phyloP scores from a whole-genome alignment of 2,329 filamentous ascomycete species.

The Coleophoma cylindrospora region DNA sequence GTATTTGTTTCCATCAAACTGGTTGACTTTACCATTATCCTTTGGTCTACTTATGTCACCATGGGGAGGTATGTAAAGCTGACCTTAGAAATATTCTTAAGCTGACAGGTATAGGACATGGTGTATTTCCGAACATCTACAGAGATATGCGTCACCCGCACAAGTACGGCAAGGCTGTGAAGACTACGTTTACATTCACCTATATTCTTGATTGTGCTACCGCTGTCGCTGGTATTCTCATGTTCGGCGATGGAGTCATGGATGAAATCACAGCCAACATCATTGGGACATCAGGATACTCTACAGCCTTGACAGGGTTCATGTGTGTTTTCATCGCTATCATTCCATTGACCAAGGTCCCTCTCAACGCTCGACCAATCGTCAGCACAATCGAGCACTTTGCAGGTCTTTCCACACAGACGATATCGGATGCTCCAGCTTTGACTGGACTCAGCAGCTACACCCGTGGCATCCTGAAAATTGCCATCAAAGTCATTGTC shows the following conservation, averaged over 20 bases:
- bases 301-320: constrained; percentile 65
- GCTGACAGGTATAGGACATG: constrained; percentile 32
- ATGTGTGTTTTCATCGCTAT: constrained; percentile 86
- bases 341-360: constrained; percentile 94
- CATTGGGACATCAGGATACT: constrained; percentile 69
- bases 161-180: constrained; percentile 66
- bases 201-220: constrained; percentile 78
- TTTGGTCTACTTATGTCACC: constrained; percentile 87
- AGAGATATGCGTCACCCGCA: constrained; percentile 70
- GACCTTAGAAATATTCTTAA: too few species aligned
- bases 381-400: constrained; percentile 80
- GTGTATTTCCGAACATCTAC: constrained; percentile 81
- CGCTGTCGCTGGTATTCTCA: constrained; percentile 78
- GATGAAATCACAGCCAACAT: constrained; percentile 93
- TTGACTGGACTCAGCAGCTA: constrained; percentile 49
- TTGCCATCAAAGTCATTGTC: constrained; percentile 58
- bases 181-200: constrained; percentile 82
- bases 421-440: constrained; percentile 39
- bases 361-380: constrained; percentile 82
- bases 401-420: constrained; percentile 51
- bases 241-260: constrained; percentile 87
- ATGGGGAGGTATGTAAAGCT: constrained; percentile 51
- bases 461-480: constrained; percentile 53
- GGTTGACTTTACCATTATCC: constrained; percentile 77
- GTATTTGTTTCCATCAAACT: constrained; percentile 78